Base-by-base conservation (phyloP, 1,139 yeast genomes). In the Blastobotrys arbuscula region DNA sequence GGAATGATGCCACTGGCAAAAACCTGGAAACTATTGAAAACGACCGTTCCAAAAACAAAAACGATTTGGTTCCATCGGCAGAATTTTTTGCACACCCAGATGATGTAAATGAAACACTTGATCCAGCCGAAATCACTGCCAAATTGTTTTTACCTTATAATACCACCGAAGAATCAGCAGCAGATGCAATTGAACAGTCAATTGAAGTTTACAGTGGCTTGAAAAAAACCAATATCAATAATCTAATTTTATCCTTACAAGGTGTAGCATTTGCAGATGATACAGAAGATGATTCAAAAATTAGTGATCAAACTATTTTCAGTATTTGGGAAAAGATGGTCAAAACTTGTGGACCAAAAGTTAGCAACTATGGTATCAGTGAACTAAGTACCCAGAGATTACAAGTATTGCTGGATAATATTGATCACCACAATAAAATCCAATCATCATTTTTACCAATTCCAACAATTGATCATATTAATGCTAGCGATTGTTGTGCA, bases 401-500 rank as follows among this genome's bases (percentile, higher is more conserved):
- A 8, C 38, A 44, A 33, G 47, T 55, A 6, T 47, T 63, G 15
- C 30, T 60, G n/a, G 49, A 47, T 2, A 42, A 42, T 16, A 43
- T 56, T 13, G 51, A 54, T 16, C 21, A 34, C 7, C 20, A 23
- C 10, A 33, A 34, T 19, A 23, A 23, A 15, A 35, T 2, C 24
- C 21, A 40, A 7, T 19, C 37, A 47, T 15, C 45, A 38, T 30
- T 38, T 12, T 43, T 46, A 15, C 50, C 53, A 26, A 43, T 45
- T 7, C 66, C 65, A 4, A 33, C 55, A 7, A 56, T 63, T 19
- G 60, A 63, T 53, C 65, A 62, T 39, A 61, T 65, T 48, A 62
- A 64, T 39, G 65, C 67, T 15, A 54, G 56, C 9, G 68, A 64
- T 44, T 65, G 67, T 51, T 64, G 67, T 46, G 65, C 63, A 7